phyloP scores from a whole-genome alignment of 2,329 filamentous ascomycete species.

The Colletotrichum australisinense region DNA sequence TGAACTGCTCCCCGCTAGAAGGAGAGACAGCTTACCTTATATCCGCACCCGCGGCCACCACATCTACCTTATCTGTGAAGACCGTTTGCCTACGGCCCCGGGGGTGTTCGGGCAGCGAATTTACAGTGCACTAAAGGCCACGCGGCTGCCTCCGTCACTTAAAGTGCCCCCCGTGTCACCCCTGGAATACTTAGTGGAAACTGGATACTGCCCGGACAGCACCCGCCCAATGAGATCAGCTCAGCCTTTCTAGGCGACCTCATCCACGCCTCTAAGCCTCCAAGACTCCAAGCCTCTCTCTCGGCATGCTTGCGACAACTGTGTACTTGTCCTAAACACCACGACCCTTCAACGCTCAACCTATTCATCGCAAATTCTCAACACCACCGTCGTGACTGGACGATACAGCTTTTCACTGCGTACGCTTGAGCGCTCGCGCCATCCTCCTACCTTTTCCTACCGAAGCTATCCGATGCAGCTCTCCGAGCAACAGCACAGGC shows the following conservation, averaged over 20 bases:
- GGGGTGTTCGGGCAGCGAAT: background rate
- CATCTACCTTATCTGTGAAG: background rate
- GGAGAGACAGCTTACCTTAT: background rate
- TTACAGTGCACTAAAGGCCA: slow-evolving; percentile 31
- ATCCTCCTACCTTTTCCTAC: background rate
- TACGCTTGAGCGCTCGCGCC: slow-evolving; percentile 2
- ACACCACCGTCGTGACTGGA: background rate
- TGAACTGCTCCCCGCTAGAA: slow-evolving; percentile 3
- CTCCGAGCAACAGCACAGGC: slow-evolving; percentile 30
- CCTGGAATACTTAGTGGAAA: slow-evolving; percentile 10
- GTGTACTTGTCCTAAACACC: slow-evolving; percentile 24
- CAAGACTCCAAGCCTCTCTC: slow-evolving; percentile 1
- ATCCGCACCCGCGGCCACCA: background rate
- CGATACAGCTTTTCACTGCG: slow-evolving; percentile 1
- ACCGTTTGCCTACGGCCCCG: background rate
- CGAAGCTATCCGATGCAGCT: slow-evolving; percentile 34
- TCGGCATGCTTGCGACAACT: slow-evolving; percentile 24
- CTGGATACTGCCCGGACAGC: slow-evolving; percentile 10
- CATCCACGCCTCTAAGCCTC: background rate
- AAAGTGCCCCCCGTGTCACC: slow-evolving; percentile 15
- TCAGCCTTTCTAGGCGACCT: slow-evolving; percentile 18
- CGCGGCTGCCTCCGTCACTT: slow-evolving; percentile 32
- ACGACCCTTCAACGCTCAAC: background rate
- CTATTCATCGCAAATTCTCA: background rate
- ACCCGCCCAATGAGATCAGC: slow-evolving; percentile 21